phyloP scores from a whole-genome alignment of 2,329 filamentous ascomycete genomes.

The Didymosphaeria variabile region DNA sequence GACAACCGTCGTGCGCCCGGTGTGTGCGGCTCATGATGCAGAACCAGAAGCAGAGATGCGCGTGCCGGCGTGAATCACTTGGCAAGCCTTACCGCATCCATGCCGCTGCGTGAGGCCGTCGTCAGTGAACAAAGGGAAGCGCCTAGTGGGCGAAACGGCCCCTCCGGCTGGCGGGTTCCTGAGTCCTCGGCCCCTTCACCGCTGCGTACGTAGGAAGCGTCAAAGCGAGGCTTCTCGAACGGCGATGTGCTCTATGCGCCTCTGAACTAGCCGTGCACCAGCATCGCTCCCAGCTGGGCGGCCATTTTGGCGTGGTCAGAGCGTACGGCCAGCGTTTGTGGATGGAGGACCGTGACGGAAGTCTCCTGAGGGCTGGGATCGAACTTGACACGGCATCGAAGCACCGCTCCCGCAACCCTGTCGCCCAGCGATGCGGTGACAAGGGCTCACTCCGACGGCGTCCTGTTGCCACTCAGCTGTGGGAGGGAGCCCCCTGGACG shows the following conservation, averaged over 20 bases:
- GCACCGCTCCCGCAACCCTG: conserved; percentile 15
- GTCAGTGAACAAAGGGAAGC: conserved; percentile 1
- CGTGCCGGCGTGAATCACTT: conserved; percentile 7
- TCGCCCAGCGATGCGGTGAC: conserved; percentile 15
- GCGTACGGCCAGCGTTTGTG: conserved; percentile 30
- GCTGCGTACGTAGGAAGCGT: conserved; percentile 9
- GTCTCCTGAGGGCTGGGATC: conserved; percentile 37
- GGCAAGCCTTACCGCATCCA: conserved; percentile 6
- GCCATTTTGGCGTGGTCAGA: conserved; percentile 26
- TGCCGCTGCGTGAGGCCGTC: conserved; percentile 7
- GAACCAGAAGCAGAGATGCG: conserved; percentile 12
- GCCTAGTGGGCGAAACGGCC: background rate
- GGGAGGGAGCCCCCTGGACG: conserved; percentile 1
- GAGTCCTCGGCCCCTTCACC: conserved; percentile 9
- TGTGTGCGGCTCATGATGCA: conserved; percentile 18
- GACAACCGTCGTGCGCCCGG: conserved; percentile 17
- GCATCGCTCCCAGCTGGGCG: conserved; percentile 19
- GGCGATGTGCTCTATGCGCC: conserved; percentile 37
- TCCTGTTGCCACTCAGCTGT: conserved; percentile 17
- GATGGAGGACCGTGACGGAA: conserved; percentile 21
- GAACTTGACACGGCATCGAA: conserved; percentile 22
- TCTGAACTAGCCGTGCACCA: conserved; percentile 31
- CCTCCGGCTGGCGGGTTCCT: background rate
- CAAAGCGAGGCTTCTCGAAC: conserved; percentile 34
- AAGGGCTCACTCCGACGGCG: conserved; percentile 21